Percentiles rank a stretch among this genome's conserved stretches.
These are phyloP conservation scores for Gaultheria prostrata DNA, from an alignment of 148 eudicot species.

Conservation along the genomic window DNA sequence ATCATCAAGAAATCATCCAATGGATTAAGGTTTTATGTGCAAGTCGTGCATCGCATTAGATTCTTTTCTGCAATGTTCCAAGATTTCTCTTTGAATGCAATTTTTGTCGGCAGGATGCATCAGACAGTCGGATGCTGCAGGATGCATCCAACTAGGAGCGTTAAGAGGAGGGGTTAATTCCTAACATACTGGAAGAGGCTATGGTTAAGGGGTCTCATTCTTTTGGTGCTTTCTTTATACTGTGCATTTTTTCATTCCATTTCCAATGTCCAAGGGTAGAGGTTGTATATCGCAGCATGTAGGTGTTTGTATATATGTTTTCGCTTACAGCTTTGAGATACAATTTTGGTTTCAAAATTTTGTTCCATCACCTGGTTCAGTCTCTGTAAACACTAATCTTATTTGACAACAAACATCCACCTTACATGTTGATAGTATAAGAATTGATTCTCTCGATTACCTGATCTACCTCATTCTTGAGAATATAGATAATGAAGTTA, in stretches of 20 bases:
- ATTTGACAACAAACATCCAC: neutral
- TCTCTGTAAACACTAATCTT: neutral
- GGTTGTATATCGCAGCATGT: slow-evolving; percentile 13
- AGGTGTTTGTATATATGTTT: neutral
- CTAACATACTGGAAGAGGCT: neutral
- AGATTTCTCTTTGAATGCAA: slow-evolving; percentile 5
- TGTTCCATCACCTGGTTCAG: neutral
- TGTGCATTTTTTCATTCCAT: neutral
- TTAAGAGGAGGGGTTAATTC: neutral
- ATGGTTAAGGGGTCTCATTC: neutral
- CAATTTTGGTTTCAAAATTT: neutral
- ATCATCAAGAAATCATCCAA: slow-evolving; percentile 3
- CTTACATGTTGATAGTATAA: neutral
- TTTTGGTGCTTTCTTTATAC: neutral
- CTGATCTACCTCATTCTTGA: neutral
- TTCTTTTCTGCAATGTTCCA: neutral
- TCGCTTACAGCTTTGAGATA: neutral
- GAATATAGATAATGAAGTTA: neutral
- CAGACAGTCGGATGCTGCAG: too few relatives aligned
- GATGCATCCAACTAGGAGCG: slow-evolving; percentile 6
- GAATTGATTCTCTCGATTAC: neutral
- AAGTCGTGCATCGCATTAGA: neutral
- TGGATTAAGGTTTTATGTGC: neutral
- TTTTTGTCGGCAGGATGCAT: neutral
- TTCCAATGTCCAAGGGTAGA: neutral